phyloP scores from a whole-genome alignment of 2,329 filamentous ascomycete species.

The Ophiostoma fasciatum region DNA sequence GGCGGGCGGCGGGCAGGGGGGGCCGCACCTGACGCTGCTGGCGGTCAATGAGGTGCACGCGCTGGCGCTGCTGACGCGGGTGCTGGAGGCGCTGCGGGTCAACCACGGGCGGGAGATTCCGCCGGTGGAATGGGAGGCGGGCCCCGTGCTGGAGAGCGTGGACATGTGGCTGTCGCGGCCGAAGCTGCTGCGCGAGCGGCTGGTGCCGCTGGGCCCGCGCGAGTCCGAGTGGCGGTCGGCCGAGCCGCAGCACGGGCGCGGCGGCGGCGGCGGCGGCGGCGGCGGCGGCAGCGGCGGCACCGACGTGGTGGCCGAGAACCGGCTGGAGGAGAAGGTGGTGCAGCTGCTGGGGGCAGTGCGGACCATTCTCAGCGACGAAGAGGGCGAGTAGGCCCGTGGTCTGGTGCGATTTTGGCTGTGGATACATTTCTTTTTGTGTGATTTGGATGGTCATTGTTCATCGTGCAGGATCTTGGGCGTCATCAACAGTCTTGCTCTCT shows the following conservation, averaged over 20 bases:
- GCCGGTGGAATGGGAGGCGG: conserved; percentile 59
- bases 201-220: conserved; percentile 57
- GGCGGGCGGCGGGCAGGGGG: neutral
- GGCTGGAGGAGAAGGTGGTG: conserved; percentile 63
- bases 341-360: conserved; percentile 48
- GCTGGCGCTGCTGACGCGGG: conserved; percentile 57
- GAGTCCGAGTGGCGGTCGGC: conserved; percentile 48
- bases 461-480: too few relatives aligned
- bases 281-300: too few relatives aligned
- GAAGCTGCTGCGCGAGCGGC: conserved; percentile 53
- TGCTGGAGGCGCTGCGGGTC: conserved; percentile 51
- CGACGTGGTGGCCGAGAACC: conserved; percentile 43
- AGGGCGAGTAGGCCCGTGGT: conserved; percentile 3
- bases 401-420: neutral
- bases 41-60: conserved; percentile 67
- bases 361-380: conserved; percentile 37
- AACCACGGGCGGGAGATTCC: conserved; percentile 60
- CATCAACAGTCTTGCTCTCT: too few relatives aligned
- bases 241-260: conserved; percentile 20
- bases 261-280: conserved; percentile 18
- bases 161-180: conserved; percentile 65
- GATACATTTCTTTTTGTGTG: neutral
- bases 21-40: conserved; percentile 51
- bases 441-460: too few relatives aligned
- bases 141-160: conserved; percentile 61